These are phyloP conservation scores for Trichoderma cornu-damae DNA, from an alignment of 2,329 filamentous ascomycete species.

Conservation along the genomic window DNA sequence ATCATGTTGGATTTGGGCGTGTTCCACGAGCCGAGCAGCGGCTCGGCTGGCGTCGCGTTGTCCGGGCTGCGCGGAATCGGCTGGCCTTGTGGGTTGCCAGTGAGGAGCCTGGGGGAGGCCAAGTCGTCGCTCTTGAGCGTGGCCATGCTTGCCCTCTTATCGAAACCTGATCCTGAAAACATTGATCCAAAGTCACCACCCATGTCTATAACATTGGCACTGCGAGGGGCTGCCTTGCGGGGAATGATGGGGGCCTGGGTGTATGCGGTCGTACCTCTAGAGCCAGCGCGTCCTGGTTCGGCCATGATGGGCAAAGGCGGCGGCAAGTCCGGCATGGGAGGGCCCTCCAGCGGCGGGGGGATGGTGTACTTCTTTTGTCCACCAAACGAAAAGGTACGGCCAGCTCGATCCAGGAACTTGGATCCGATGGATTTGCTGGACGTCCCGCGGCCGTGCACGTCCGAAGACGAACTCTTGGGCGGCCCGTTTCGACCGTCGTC, in stretches of 20 bases:
- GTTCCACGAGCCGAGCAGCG: conserved; percentile 45
- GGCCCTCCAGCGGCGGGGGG: conserved; percentile 29
- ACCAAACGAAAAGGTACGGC: conserved; percentile 57
- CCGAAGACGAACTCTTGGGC: conserved; percentile 20
- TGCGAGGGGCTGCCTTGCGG: conserved; percentile 44
- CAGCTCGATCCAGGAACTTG: conserved; percentile 52
- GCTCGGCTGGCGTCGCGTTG: conserved; percentile 40
- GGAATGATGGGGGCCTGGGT: conserved; percentile 50
- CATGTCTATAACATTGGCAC: conserved; percentile 42
- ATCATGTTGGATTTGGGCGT: conserved; percentile 40
- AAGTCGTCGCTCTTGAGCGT: conserved; percentile 42
- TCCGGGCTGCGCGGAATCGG: conserved; percentile 45
- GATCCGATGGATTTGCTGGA: conserved; percentile 44
- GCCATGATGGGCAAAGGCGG: conserved; percentile 36
- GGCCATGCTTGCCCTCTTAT: conserved; percentile 49
- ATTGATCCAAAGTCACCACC: conserved; percentile 56
- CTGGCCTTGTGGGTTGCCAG: conserved; percentile 39
- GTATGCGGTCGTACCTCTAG: conserved; percentile 50
- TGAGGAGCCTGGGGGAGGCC: conserved; percentile 41
- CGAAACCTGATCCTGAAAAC: conserved; percentile 48
- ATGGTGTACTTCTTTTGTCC: conserved; percentile 46
- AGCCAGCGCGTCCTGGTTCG: conserved; percentile 32
- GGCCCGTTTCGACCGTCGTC: conserved; percentile 29
- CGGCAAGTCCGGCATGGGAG: conserved; percentile 32
- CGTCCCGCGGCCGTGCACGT: conserved; percentile 37